Evolutionary conservation across 148 eudicot species (phyloP).

Genomic region (Rhododendron kiyosumense): DNA sequence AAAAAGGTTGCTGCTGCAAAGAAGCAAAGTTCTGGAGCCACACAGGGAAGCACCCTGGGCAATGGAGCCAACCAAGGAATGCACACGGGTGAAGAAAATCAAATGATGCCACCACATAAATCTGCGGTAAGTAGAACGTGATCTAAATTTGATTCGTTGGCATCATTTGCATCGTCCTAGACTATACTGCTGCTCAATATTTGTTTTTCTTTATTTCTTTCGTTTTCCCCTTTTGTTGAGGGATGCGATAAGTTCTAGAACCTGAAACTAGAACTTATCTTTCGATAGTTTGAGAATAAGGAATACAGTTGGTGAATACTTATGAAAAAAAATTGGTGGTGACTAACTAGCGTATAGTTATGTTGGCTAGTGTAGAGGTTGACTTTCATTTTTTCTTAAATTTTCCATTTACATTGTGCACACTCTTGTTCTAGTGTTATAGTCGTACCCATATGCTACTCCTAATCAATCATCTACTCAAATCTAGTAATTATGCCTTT

Average conservation of each 20-base stretch:
- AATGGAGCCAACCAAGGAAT: constrained; percentile 23
- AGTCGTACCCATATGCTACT: too few species aligned
- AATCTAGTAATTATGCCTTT: too few species aligned
- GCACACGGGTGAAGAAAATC: constrained; percentile 14
- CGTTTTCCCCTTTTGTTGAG: background rate
- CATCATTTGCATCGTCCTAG: background rate
- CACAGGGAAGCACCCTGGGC: constrained; percentile 1
- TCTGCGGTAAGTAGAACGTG: constrained; percentile 22
- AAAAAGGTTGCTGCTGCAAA: constrained; percentile 38
- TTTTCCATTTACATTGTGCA: too few species aligned
- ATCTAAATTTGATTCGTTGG: background rate
- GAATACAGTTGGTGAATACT: too few species aligned
- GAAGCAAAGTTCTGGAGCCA: constrained; percentile 22
- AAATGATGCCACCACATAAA: constrained; percentile 12
- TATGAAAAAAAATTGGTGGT: too few species aligned
- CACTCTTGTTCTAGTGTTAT: too few species aligned
- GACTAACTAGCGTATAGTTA: too few species aligned
- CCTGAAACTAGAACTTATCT: too few species aligned
- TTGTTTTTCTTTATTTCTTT: background rate
- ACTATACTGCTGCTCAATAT: background rate
- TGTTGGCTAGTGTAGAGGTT: too few species aligned
- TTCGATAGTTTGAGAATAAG: too few species aligned
- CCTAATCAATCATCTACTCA: too few species aligned
- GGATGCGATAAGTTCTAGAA: background rate
- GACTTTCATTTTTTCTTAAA: too few species aligned